Evolutionary conservation across 129 eudicot genomes (phyloP), one percentile per base, ranked within the genome.

Genomic region (Glebionis coronaria): DNA sequence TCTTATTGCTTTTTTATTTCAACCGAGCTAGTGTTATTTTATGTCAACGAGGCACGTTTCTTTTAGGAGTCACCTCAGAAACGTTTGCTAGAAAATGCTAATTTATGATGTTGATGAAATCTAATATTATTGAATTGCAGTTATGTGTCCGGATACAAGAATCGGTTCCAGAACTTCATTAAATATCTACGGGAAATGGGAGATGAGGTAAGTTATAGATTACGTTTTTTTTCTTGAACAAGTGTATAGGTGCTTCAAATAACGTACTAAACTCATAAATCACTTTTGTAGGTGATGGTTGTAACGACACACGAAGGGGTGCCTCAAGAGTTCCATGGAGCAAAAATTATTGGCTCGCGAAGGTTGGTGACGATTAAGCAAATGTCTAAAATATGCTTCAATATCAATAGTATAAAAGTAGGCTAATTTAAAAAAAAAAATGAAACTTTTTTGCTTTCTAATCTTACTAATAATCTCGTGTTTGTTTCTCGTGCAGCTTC

Each of bases 231-330:
- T 11, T 12, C 25, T 44, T 63, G 56, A 35, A 7, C 42, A 35
- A 35, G 42, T 35, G 13, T 21, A 40, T 44, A 11, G 4, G 27
- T 65, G 70, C 27, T 20, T 61, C 11, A 12, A 67, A 60, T 68
- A 29, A 68, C 14, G 38, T 59, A 23, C 61, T 71, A 42, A 57
- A 23, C 53, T 27, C 58, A 40, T 66, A 58, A 71, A 25, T 54
- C 66, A 44, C 47, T 69, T 77, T 65, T 80, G 45, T 65, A 91
- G 98, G 98, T 91, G 47, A 81, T 92, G 87, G 98, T 92, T 68
- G 87, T 92, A 69, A 92, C 98, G 53, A 92, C 98, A 27, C 96
- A 92, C 68, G 98, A 88, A 82, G 98, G 98, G 65, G 95, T 88
- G 54, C 98, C 98, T 3, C 71, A 92, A 68, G 98, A 92, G 50